Evolutionary conservation across 805 yeast genomes (phyloP).

Genomic region (Teunomyces pallodes): DNA sequence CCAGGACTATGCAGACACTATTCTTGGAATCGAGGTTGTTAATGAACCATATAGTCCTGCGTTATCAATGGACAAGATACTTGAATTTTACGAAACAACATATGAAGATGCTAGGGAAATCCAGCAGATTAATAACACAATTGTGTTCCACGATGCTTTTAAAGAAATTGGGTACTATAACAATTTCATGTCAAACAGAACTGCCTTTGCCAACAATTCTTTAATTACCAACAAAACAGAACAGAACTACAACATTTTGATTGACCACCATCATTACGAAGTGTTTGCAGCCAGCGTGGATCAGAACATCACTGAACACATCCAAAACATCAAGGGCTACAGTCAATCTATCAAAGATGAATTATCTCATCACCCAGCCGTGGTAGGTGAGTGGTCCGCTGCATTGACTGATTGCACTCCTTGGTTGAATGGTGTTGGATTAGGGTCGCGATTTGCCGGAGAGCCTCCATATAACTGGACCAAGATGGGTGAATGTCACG

Average conservation of each 20-base stretch:
- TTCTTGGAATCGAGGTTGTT: conserved; percentile 39
- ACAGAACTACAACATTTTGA: conserved; percentile 29
- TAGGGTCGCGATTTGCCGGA: conserved; percentile 52
- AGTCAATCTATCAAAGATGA: conserved; percentile 33
- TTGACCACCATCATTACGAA: conserved; percentile 43
- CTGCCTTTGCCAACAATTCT: conserved; percentile 6
- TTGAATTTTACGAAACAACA: conserved; percentile 26
- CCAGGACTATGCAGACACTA: conserved; percentile 26
- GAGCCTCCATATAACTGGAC: conserved; percentile 30
- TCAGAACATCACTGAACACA: conserved; percentile 29
- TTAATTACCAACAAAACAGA: conserved; percentile 4
- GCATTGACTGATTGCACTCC: conserved; percentile 89
- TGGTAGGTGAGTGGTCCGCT: conserved; percentile 71
- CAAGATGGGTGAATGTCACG: conserved; percentile 43
- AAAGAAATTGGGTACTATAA: conserved; percentile 56
- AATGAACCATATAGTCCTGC: conserved; percentile 38
- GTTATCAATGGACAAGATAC: conserved; percentile 19
- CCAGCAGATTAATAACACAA: conserved; percentile 34
- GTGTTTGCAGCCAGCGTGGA: conserved; percentile 30
- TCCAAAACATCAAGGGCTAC: conserved; percentile 28
- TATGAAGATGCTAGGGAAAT: conserved; percentile 31
- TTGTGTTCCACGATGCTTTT: conserved; percentile 70
- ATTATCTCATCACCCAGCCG: conserved; percentile 43
- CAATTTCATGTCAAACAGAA: conserved; percentile 31
- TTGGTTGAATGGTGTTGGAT: conserved; percentile 84